phyloP scores from a whole-genome alignment of 208 protist genomes.

The Crithidia sp. region DNA sequence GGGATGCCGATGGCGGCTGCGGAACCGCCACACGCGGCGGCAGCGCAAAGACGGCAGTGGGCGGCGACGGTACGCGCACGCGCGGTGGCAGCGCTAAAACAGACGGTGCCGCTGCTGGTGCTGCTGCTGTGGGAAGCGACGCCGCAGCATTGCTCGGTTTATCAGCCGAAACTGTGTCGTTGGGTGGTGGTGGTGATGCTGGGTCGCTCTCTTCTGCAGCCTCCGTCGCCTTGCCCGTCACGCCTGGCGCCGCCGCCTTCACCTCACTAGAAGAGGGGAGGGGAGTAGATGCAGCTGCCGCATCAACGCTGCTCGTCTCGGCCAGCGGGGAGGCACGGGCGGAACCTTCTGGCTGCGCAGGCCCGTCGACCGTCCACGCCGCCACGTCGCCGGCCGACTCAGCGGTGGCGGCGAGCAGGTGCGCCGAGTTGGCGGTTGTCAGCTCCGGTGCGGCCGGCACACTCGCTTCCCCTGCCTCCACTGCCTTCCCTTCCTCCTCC shows the following conservation, averaged over 20 bases:
- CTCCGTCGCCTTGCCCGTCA: too few species aligned
- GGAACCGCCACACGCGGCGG: slow-evolving; percentile 6
- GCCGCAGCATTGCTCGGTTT: neutral
- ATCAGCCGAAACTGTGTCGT: neutral
- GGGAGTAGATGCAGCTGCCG: neutral
- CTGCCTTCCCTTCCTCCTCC: neutral
- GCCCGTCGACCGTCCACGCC: neutral
- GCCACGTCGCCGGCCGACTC: neutral
- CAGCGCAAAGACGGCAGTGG: neutral
- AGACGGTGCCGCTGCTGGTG: neutral
- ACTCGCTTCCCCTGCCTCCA: neutral
- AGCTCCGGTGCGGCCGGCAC: slow-evolving; percentile 5
- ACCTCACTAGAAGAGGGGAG: too few species aligned
- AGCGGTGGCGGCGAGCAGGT: neutral
- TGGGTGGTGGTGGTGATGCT: neutral
- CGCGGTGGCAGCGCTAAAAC: slow-evolving; percentile 17
- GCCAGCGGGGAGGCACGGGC: neutral
- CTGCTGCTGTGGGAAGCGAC: neutral
- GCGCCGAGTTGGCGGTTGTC: neutral
- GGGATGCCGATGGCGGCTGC: neutral
- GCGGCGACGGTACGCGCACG: slow-evolving; percentile 12
- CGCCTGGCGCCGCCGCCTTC: too few species aligned
- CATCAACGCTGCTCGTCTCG: neutral
- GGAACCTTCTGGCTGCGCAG: neutral
- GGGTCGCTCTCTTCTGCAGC: neutral